Evolutionary conservation across 1,284 basidiomycete species (phyloP).

Genomic region (Leccinum variabile): DNA sequence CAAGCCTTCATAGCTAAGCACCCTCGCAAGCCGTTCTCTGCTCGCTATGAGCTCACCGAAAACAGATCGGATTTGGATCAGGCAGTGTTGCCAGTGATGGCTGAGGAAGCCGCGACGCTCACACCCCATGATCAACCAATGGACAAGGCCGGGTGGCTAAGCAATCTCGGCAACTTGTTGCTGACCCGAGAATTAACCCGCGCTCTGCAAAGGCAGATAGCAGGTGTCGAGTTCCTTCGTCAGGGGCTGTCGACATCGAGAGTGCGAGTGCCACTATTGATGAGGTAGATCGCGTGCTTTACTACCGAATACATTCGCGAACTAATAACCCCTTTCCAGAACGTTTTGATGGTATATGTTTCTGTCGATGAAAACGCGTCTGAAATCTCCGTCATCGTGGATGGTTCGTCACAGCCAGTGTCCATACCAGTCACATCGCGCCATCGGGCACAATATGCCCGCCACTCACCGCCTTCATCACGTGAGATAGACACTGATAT

Average conservation of each 20-base stretch:
- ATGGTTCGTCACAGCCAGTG: conserved; percentile 22
- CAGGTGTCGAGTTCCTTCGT: conserved; percentile 17
- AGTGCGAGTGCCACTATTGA: conserved; percentile 16
- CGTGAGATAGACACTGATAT: conserved; percentile 53
- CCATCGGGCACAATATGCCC: conserved; percentile 20
- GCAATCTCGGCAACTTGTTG: background rate
- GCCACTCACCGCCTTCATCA: conserved; percentile 34
- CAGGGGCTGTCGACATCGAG: conserved; percentile 10
- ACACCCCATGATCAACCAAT: background rate
- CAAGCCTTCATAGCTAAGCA: background rate
- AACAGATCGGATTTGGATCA: background rate
- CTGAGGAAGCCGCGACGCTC: background rate
- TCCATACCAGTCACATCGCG: conserved; percentile 24
- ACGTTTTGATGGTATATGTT: conserved; percentile 29
- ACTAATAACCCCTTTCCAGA: conserved; percentile 23
- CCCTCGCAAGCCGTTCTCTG: background rate
- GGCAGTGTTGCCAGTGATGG: background rate
- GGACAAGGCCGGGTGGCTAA: background rate
- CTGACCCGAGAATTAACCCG: conserved; percentile 45
- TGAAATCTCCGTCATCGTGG: conserved; percentile 28
- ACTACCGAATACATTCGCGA: background rate
- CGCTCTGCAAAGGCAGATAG: conserved; percentile 55
- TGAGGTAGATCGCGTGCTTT: conserved; percentile 27
- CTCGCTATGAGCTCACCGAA: background rate
- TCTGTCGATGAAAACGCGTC: conserved; percentile 16